A percentile compares a stretch with the other conserved stretches of the same genome.
phyloP scores from a whole-genome alignment of 371 early-diverging fungal species.

The Syncephalastrum contaminatum region DNA sequence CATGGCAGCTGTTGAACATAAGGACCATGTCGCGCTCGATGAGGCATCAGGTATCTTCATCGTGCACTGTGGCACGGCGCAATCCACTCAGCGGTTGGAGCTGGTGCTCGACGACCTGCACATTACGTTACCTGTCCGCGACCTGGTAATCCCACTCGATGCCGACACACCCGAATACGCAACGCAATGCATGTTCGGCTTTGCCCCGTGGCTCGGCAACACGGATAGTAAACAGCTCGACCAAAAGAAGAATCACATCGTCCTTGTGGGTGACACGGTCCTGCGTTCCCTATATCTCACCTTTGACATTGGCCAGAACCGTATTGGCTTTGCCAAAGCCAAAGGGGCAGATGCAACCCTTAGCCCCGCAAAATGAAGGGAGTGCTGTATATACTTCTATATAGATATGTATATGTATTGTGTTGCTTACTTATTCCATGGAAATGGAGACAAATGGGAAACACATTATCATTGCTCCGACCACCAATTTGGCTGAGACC shows the following conservation, averaged over 20 bases:
- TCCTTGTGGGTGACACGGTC: constrained; percentile 41
- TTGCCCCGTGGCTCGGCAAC: constrained; percentile 25
- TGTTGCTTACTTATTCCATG: no score
- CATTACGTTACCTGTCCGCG: constrained; percentile 27
- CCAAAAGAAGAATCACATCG: constrained; percentile 9
- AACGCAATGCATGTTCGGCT: constrained; percentile 36
- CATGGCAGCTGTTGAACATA: constrained; percentile 11
- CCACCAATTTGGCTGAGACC: no score
- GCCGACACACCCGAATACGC: constrained; percentile 21
- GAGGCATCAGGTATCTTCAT: constrained; percentile 2
- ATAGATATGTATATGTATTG: no score
- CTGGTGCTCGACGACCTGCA: constrained; percentile 14
- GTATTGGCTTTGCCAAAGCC: constrained; percentile 40
- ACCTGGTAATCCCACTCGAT: constrained; percentile 41
- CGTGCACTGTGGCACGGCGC: constrained; percentile 1
- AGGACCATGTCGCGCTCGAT: constrained; percentile 5
- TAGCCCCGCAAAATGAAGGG: constrained; percentile 4
- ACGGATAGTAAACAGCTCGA: constrained; percentile 10
- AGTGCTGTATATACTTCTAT: no score
- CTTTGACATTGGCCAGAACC: constrained; percentile 39
- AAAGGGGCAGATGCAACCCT: constrained; percentile 21
- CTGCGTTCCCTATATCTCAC: constrained; percentile 42
- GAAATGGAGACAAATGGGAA: no score
- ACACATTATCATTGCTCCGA: no score
- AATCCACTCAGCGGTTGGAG: neutral